Evolutionary conservation across 2,329 filamentous ascomycete species (phyloP), one percentile per base, ranked within the genome.

Genomic region (Colletotrichum endophyticum): DNA sequence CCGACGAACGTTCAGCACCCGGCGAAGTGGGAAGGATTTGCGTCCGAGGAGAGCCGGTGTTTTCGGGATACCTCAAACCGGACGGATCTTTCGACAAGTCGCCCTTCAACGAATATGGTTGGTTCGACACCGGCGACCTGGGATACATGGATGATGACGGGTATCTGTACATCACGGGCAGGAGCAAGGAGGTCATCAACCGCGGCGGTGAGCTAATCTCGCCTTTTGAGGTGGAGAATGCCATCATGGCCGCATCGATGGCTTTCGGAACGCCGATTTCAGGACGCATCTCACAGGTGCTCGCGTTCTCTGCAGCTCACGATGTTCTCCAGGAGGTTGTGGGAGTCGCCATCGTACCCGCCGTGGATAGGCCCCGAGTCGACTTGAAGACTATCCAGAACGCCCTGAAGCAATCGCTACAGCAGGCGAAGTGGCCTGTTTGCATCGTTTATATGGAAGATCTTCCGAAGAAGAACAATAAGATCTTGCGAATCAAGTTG

Each of bases 141-240:
- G 89, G 89, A 4, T 88, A 89, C 71, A 84, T 90, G 74, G 89
- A 91, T 76, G 72, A 81, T 1, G 86, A 89, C 13, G 88, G 88
- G 30, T 91, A 88, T 77, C 84, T 91, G 11, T 91, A 87, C 81
- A 88, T 91, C 77, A 91, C 89, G 4, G 89, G 89, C 9, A 85
- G 89, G 34, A 90, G 86, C 80, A 91, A 91, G 78, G 89, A 91
- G 72, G 88, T 91, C 72, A 90, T 91, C 81, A 91, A 91, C 79
- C 87, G 89, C 13, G 90, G 90, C 44, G 89, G 90, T 39, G 90
- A 92, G 79, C 85, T 91, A n/a, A 91, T 92, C 73, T 91, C 89
- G 6, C 90, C 90, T 0, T 90, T 91, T 70, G 90, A 92, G 79
- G 86, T 92, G n/a, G 90, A 91, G 79, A 88, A 91, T 78, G 89